Conservation (phyloP, 257 asterid genomes). For the Petunia axillaris region DNA sequence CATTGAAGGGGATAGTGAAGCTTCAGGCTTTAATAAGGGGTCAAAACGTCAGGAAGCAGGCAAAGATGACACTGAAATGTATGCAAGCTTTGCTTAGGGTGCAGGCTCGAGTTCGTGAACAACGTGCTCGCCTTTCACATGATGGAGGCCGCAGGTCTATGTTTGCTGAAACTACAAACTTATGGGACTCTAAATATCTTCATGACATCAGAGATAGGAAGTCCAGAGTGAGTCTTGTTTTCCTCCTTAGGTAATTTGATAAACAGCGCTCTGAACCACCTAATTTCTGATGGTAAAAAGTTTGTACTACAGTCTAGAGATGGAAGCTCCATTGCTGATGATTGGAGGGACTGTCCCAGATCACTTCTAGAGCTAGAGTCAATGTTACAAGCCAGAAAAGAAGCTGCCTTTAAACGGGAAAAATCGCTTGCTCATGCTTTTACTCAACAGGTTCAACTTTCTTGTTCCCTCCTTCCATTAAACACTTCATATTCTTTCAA, state of each 20-base stretch:
- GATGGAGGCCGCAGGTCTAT: constrained; percentile 75
- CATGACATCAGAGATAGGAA: constrained; percentile 59
- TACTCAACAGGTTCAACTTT: constrained; percentile 62
- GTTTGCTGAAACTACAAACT: constrained; percentile 66
- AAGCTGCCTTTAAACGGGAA: constrained; percentile 63
- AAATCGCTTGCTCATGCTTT: constrained; percentile 67
- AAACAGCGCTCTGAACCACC: not conserved
- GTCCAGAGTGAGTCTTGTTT: constrained; percentile 53
- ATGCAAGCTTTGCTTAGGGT: constrained; percentile 92
- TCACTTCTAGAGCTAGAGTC: constrained; percentile 80
- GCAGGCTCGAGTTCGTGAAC: constrained; percentile 88
- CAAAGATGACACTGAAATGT: constrained; percentile 83
- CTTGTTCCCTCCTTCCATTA: not conserved
- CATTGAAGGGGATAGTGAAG: constrained; percentile 86
- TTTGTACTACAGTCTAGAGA: constrained; percentile 57
- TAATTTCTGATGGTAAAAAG: not conserved
- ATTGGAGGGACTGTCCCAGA: constrained; percentile 75
- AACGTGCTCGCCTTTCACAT: constrained; percentile 75
- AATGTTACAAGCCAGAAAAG: constrained; percentile 67
- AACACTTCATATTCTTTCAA: not conserved
- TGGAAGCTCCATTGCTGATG: constrained; percentile 61
- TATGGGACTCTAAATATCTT: constrained; percentile 70
- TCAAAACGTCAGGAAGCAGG: constrained; percentile 87
- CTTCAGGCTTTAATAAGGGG: constrained; percentile 94
- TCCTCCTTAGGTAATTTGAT: not conserved